These are phyloP conservation scores for Hortiboletus campestris DNA, from an alignment of 768 basidiomycete genomes.

Conservation along the genomic window DNA sequence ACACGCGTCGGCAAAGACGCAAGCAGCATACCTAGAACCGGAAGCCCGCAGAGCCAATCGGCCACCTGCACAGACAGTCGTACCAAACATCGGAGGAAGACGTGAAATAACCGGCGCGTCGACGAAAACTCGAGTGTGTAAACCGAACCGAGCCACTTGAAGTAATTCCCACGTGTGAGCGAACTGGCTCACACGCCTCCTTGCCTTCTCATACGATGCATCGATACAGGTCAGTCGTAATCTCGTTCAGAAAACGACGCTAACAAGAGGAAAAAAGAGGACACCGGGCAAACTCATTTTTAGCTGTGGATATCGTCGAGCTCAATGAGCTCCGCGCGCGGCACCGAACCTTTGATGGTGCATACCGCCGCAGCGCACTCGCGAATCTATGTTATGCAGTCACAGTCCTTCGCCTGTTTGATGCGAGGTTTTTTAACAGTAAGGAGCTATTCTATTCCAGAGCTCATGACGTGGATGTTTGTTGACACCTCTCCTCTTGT, in stretches of 20 bases:
- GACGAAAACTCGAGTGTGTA: not conserved
- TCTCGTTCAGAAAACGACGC: not conserved
- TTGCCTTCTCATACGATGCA: constrained; percentile 13
- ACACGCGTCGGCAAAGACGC: not conserved
- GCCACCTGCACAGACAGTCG: constrained; percentile 18
- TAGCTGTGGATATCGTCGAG: constrained; percentile 52
- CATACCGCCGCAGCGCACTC: constrained; percentile 75
- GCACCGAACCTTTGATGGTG: constrained; percentile 80
- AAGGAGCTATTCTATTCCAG: constrained; percentile 20
- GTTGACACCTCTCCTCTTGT: not conserved
- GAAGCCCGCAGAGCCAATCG: constrained; percentile 24
- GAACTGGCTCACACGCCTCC: constrained; percentile 21
- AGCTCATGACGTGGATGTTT: not conserved
- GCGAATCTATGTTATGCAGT: constrained; percentile 72
- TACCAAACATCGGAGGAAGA: constrained; percentile 19
- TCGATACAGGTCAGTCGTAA: constrained; percentile 26
- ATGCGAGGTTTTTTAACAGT: constrained; percentile 71
- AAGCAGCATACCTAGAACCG: constrained; percentile 19
- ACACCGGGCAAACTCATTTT: constrained; percentile 50
- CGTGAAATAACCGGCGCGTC: not conserved
- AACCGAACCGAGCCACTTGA: constrained; percentile 20
- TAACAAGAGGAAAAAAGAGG: constrained; percentile 31
- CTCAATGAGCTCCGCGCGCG: constrained; percentile 76
- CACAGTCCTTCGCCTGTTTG: constrained; percentile 77
- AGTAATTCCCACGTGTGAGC: not conserved